Base-by-base conservation (phyloP, 139 green algal species). In the Micromonas pusilla region DNA sequence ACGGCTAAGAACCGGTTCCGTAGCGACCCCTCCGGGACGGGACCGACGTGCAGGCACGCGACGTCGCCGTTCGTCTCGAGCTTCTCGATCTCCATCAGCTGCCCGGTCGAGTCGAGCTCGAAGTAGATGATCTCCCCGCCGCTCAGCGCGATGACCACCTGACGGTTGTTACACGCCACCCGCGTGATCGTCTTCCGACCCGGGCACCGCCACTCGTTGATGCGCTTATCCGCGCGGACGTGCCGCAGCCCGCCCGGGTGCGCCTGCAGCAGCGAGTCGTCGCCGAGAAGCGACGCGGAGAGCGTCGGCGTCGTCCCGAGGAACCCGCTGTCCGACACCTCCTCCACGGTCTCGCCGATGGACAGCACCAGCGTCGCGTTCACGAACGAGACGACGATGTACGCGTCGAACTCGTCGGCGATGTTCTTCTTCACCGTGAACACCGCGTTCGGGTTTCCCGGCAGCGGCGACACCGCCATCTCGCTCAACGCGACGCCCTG, bases 331-430 rank as follows among this genome's bases (percentile, higher is more conserved):
- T 98, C 93, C 65, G 85, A 95, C 34, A 96, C 95, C 86, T 99
- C 94, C 84, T 97, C 93, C 2, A 99, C 93, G 26, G 95, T 97
- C 85, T 98, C 95, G 6, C 95, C 95, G 54, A 99, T 96, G 64
- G 81, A 85, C 74, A 93, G 87, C 57, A 95, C 92, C 83, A 99
- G 90, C 1, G 95, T 98, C 28, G 92, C 94, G 68, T 97, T 97
- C 39, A 82, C 81, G 86, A 99, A 99, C 25, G 90, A 96, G 62
- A 99, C 94, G 16, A 99, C 87, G 73, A 99, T 98, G 90, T 93
- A 97, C 3, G 87, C 85, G 79, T 98, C 95, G 76, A 89, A 95
- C 62, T 95, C 90, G 72, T 97, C 92, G 21, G 65, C 77, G 2
- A 78, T 72, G 37, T 72, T 79, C 28, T 85, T 84, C 36, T 86